Base-by-base conservation (phyloP, 768 basidiomycete genomes). In the Phlebiopsis gigantea region DNA sequence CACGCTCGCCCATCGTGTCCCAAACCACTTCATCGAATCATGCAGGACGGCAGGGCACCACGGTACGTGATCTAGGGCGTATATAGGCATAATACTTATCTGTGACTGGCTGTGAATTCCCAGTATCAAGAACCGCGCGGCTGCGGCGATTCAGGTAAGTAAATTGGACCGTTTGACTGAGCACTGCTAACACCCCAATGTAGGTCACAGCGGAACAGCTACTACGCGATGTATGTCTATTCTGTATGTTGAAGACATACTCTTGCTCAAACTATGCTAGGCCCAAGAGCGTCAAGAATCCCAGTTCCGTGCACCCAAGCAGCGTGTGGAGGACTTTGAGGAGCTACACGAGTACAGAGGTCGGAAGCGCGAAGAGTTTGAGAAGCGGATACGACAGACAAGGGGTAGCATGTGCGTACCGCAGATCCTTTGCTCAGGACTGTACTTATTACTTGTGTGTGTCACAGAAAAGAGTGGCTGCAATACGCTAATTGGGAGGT, bases 151-250 rank as follows among this genome's bases (percentile, higher is more conserved):
- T 59, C 93, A 96, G 73, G 93, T 90, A 51, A 60, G 82, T 70
- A 39, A 10, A 52, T 56, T 53, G 29, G 28, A 62, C 47, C 51
- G 31, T 43, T 30, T 9, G 24, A 39, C 44, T 30, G 17, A 24
- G 31, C 42, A 3, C 14, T 29, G 41, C 43, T 51, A 46, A 21
- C 31, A 44, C 41, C 56, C 8, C 9, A 10, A 17, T 47, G 53
- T 48, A 98, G 93, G 95, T 98, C 74, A 98, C 97, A 57, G 93
- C 97, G 14, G 97, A 98, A 73, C 97, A 99, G 74, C 85, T 99
- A 43, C 78, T 99, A 9, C 88, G 97, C 65, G 97, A 99, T 77
- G 91, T 90, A 69, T 46, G 72, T 56, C 10, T 39, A 1, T 12
- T 42, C 26, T 48, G 48, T n/a, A 30, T 45, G 7, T 25, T 28